Evolutionary conservation across 768 basidiomycete genomes (phyloP), one percentile per base, ranked within the genome.

Genomic region (Russula foetens): DNA sequence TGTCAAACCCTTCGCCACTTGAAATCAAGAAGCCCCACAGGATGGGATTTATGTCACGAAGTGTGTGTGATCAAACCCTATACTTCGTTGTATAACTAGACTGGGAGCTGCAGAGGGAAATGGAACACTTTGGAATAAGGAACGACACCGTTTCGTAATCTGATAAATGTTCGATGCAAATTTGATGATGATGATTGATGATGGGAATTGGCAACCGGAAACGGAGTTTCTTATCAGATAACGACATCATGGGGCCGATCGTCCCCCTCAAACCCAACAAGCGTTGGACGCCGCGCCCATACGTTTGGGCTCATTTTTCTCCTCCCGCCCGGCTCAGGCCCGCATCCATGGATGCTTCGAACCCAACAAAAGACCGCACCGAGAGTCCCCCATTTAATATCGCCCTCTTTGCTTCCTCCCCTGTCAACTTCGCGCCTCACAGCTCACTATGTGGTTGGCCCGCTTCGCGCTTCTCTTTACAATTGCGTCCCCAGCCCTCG

Each of bases 401-500:
- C 57, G 44, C 64, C 53, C 43, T 55, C 51, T 48, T 45, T 24
- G 38, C 35, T 4, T 23, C 12, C 4, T 58, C 31, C 53, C n/a
- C 44, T 35, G 41, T 47, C 41, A 41, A 28, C 50, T 14, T 44
- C 28, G 28, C 35, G 48, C 33, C 29, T 28, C 21, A 15, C 19
- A n/a, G n/a, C 28, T 44, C 31, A 19, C 47, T 23, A 66, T 66
- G 64, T 43, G 58, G 62, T 39, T 57, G n/a, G 3, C 38, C 26
- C 23, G 12, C 64, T 59, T 64, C 63, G 62, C 63, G 55, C 61
- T 70, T 67, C 63, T 73, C 64, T 66, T 74, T 59, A 58, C 65
- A 61, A 60, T 73, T 46, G 70, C 75, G 41, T 63, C 75, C 3
- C 72, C 76, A 33, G 80, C 71, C n/a, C 67, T 81, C 17, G 88